Evolutionary conservation across 2,329 filamentous ascomycete genomes (phyloP).

Genomic region (Plenodomus tracheiphilus): DNA sequence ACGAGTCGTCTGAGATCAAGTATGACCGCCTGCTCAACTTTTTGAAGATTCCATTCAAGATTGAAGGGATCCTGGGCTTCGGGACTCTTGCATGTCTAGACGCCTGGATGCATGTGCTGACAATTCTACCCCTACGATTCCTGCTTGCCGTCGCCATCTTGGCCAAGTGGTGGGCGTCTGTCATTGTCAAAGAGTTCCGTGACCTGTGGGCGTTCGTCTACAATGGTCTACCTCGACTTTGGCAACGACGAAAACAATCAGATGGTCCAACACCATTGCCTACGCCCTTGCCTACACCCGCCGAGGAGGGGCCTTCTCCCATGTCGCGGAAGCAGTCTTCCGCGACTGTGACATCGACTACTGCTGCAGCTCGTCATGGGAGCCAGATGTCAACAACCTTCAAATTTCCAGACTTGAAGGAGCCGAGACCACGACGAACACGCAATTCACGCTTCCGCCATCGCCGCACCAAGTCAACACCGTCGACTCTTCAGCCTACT

Average conservation of each 20-base stretch:
- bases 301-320: constrained; percentile 31
- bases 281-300: constrained; percentile 29
- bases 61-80: constrained; percentile 86
- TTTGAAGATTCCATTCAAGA: constrained; percentile 74
- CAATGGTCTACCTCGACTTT: constrained; percentile 76
- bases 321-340: constrained; percentile 32
- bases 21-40: constrained; percentile 92
- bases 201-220: constrained; percentile 79
- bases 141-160: constrained; percentile 77
- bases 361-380: constrained; percentile 28
- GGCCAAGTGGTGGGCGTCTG: constrained; percentile 74
- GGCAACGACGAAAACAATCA: constrained; percentile 61
- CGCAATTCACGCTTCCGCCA: constrained; percentile 55
- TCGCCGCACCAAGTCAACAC: constrained; percentile 77
- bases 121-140: constrained; percentile 89
- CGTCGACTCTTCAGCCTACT: constrained; percentile 80
- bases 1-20: constrained; percentile 90
- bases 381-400: constrained; percentile 24
- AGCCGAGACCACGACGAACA: constrained; percentile 29
- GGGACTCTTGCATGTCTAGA: constrained; percentile 90
- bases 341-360: constrained; percentile 16
- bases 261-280: constrained; percentile 31
- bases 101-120: constrained; percentile 95
- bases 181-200: constrained; percentile 69
- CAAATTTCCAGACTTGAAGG: constrained; percentile 33